Percentiles rank a stretch among this genome's conserved stretches.
Evolutionary conservation across 805 yeast genomes (phyloP).

Genomic region (Limtongia smithiae): DNA sequence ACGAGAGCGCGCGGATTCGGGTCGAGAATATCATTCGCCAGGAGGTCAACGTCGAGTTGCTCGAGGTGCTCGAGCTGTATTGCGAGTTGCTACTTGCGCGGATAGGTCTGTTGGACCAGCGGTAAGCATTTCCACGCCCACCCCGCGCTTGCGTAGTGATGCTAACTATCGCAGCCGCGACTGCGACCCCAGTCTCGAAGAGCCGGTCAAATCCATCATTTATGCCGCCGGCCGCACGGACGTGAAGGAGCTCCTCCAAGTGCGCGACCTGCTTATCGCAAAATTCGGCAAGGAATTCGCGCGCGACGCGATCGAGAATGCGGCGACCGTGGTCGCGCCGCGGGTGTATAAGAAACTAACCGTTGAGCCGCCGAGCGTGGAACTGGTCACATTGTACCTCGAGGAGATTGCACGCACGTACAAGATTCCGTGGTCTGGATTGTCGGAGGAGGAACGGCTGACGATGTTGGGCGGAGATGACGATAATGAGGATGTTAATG

Average conservation of each 20-base stretch:
- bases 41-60: conserved; percentile 71
- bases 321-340: conserved; percentile 55
- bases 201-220: conserved; percentile 68
- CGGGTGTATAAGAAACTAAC: conserved; percentile 61
- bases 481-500: conserved; percentile 35
- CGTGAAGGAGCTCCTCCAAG: conserved; percentile 60
- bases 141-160: background rate
- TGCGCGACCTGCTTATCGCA: conserved; percentile 58
- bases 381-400: conserved; percentile 65
- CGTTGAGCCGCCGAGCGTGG: conserved; percentile 62
- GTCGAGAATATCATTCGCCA: conserved; percentile 82
- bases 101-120: conserved; percentile 54
- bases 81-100: conserved; percentile 79
- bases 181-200: conserved; percentile 62
- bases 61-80: conserved; percentile 75
- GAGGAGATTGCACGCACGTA: conserved; percentile 79
- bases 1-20: conserved; percentile 75
- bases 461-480: conserved; percentile 34
- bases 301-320: conserved; percentile 51
- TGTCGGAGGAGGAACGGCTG: conserved; percentile 36
- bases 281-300: conserved; percentile 70
- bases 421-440: conserved; percentile 65
- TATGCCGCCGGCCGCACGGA: conserved; percentile 72
- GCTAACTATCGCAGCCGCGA: conserved; percentile 18
- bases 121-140: conserved; percentile 16